Percentiles rank a stretch among this genome's conserved stretches.
Conservation (phyloP, 1,284 basidiomycete species). For the Cryptococcus deneoformans region DNA sequence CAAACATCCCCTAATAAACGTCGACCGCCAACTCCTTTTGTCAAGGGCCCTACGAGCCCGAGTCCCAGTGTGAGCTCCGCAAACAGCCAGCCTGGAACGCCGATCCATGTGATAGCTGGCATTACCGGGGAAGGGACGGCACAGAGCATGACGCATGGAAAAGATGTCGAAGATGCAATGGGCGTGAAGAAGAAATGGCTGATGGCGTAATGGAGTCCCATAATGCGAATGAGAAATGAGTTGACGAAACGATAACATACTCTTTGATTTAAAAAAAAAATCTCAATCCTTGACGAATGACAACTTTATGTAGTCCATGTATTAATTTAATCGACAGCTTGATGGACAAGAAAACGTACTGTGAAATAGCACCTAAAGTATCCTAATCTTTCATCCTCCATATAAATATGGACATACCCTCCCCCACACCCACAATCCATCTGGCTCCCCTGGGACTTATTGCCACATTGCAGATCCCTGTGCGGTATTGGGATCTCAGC, state of each 20-base stretch:
- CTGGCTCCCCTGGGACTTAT: conserved; percentile 30
- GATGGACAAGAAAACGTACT: no score
- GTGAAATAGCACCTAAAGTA: background rate
- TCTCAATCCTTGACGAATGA: no score
- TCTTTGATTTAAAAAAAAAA: background rate
- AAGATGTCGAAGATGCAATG: conserved; percentile 27
- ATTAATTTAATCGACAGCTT: no score
- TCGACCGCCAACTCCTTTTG: conserved; percentile 33
- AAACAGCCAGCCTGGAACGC: background rate
- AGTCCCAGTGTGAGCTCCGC: conserved; percentile 3
- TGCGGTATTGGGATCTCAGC: background rate
- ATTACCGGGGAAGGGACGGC: background rate
- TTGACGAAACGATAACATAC: background rate
- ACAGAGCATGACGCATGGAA: conserved; percentile 13
- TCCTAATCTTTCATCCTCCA: conserved; percentile 11
- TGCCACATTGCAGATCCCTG: conserved; percentile 12
- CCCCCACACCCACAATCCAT: conserved; percentile 23
- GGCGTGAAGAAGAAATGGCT: conserved; percentile 33
- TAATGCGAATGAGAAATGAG: background rate
- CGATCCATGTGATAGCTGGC: background rate
- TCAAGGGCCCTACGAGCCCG: conserved; percentile 13
- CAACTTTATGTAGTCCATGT: no score
- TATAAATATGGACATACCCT: conserved; percentile 16
- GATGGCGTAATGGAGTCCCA: conserved; percentile 13
- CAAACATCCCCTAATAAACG: conserved; percentile 2